A percentile compares a stretch with the other conserved stretches of the same genome.
Conservation (phyloP, 768 basidiomycete genomes). For the Mycena albidolilacea region DNA sequence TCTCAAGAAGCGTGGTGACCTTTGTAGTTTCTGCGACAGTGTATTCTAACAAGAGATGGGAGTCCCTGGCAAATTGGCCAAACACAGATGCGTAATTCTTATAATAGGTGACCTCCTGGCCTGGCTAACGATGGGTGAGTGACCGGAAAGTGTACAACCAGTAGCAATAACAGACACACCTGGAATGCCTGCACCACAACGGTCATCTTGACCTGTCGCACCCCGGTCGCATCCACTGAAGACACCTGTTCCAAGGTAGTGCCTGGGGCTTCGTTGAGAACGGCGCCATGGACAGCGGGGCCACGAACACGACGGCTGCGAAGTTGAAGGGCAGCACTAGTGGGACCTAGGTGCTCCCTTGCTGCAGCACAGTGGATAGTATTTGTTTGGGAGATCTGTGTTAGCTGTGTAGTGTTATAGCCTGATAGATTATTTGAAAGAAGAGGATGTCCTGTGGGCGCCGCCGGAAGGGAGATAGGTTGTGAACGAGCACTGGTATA, state of each 20-base stretch:
- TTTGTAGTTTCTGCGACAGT: not conserved
- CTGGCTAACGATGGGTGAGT: too few species aligned
- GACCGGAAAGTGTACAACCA: too few species aligned
- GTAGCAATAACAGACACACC: too few species aligned
- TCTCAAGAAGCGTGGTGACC: not conserved
- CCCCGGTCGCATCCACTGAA: too few species aligned
- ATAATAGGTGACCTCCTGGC: constrained; percentile 1
- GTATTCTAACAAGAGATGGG: not conserved
- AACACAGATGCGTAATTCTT: not conserved
- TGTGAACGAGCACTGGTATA: constrained; percentile 2
- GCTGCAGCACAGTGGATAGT: not conserved
- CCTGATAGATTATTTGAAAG: not conserved
- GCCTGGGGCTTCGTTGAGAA: too few species aligned
- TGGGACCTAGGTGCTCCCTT: not conserved
- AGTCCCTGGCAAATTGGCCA: not conserved
- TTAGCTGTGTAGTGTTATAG: not conserved
- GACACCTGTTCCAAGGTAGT: too few species aligned
- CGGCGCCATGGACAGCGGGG: too few species aligned
- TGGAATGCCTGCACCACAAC: too few species aligned
- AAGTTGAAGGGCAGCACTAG: not conserved
- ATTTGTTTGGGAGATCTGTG: not conserved
- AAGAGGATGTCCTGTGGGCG: constrained; percentile 1
- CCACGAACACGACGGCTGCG: too few species aligned
- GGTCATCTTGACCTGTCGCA: too few species aligned
- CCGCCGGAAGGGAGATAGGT: not conserved